These are phyloP conservation scores for Mortierella alpina DNA, from an alignment of 192 early-diverging fungal genomes.

Conservation along the genomic window DNA sequence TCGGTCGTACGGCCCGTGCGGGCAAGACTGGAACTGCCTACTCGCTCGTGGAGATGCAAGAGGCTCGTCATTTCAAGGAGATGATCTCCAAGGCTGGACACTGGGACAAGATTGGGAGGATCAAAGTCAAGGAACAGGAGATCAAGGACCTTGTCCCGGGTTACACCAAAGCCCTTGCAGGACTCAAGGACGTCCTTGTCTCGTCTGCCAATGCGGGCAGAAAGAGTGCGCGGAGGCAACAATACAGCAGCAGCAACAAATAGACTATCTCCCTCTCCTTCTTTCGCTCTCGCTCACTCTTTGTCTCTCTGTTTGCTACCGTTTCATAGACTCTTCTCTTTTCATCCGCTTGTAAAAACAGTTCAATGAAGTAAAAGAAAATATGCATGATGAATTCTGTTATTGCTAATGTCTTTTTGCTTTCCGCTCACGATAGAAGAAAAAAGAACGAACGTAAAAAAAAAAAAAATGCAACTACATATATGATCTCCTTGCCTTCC, in stretches of 20 bases:
- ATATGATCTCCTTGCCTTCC: too few species aligned
- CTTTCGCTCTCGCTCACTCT: not conserved
- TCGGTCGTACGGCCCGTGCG: constrained; percentile 92
- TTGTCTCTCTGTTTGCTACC: not conserved
- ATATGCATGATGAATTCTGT: too few species aligned
- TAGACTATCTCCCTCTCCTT: not conserved
- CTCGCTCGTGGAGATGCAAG: constrained; percentile 76
- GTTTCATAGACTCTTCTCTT: not conserved
- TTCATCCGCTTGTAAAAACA: not conserved
- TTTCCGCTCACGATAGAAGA: too few species aligned
- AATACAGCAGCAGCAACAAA: too few species aligned
- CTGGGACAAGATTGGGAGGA: constrained; percentile 61
- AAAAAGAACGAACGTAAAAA: too few species aligned
- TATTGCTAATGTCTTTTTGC: too few species aligned
- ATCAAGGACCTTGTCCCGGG: constrained; percentile 46
- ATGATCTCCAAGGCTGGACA: constrained; percentile 77
- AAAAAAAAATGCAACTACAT: too few species aligned
- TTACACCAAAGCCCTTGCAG: constrained; percentile 53
- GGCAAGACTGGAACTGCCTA: constrained; percentile 85
- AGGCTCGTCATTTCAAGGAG: constrained; percentile 76
- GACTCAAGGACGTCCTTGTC: constrained; percentile 37
- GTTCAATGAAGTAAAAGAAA: too few species aligned
- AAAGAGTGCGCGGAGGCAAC: not conserved
- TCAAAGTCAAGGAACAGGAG: constrained; percentile 61
- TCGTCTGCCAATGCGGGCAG: constrained; percentile 12